phyloP scores from a whole-genome alignment of 768 basidiomycete genomes.

The Leccinum boreale region DNA sequence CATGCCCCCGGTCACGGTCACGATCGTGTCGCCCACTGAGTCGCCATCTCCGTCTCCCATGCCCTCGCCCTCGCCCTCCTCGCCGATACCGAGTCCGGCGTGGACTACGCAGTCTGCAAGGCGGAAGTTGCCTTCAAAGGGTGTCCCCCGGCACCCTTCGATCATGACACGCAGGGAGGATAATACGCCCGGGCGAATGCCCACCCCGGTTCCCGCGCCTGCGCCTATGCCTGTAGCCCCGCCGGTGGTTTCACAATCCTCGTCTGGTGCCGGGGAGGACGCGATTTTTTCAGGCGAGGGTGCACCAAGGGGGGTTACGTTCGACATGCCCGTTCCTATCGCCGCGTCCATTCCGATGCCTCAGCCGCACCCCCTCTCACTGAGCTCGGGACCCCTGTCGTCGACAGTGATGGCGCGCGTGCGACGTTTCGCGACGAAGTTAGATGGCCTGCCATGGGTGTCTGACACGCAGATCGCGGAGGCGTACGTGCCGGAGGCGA shows the following conservation, averaged over 20 bases:
- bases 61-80: neutral
- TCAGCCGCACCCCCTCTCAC: neutral
- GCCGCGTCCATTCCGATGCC: neutral
- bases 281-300: no score
- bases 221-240: neutral
- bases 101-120: slow-evolving; percentile 4
- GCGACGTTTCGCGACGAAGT: slow-evolving; percentile 31
- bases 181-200: neutral
- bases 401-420: slow-evolving; percentile 35
- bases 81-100: neutral
- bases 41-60: slow-evolving; percentile 8
- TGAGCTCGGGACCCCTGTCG: neutral
- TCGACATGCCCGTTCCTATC: slow-evolving; percentile 5
- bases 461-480: slow-evolving; percentile 39
- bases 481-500: slow-evolving; percentile 41
- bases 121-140: neutral
- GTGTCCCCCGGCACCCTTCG: neutral
- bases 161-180: neutral
- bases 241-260: neutral
- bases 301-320: neutral
- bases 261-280: neutral
- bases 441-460: slow-evolving; percentile 46
- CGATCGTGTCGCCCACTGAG: slow-evolving; percentile 15
- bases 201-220: neutral
- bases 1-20: slow-evolving; percentile 5